Percentiles rank a stretch among this genome's conserved stretches.
These are phyloP conservation scores for Trifolium pratense DNA, from an alignment of 306 rosid species.

Conservation along the genomic window DNA sequence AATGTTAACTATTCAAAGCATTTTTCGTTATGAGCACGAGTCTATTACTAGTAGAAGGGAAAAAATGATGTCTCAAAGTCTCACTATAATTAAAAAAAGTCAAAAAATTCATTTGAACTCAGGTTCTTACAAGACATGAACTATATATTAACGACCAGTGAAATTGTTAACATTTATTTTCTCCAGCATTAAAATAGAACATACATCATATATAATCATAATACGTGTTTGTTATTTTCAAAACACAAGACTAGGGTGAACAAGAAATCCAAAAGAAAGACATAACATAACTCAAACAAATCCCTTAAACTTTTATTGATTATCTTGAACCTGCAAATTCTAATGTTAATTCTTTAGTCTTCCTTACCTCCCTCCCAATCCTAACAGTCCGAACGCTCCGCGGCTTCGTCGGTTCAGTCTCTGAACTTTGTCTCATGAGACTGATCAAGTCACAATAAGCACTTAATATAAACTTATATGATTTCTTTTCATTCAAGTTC, in stretches of 20 bases:
- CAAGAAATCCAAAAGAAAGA: background rate
- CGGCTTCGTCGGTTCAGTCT: slow-evolving; percentile 9
- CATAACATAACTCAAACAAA: background rate
- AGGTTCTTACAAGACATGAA: background rate
- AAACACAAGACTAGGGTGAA: background rate
- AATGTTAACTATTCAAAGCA: too few relatives aligned
- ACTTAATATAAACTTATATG: slow-evolving; percentile 60
- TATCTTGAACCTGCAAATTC: background rate
- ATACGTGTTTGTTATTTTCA: background rate
- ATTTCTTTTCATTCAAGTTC: slow-evolving; percentile 67
- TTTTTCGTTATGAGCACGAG: too few relatives aligned
- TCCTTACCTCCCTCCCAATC: slow-evolving; percentile 21
- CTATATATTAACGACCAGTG: background rate
- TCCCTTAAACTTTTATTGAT: background rate
- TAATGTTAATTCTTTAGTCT: slow-evolving; percentile 23
- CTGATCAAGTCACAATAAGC: slow-evolving; percentile 72
- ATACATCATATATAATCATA: background rate
- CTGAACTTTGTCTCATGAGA: slow-evolving; percentile 47
- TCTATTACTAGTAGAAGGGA: too few relatives aligned
- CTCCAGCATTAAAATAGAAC: background rate
- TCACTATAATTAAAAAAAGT: too few relatives aligned
- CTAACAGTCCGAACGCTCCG: slow-evolving; percentile 49
- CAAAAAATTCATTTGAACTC: background rate
- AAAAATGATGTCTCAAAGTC: too few relatives aligned
- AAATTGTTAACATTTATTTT: background rate